Evolutionary conservation across 2,329 filamentous ascomycete genomes (phyloP).

Genomic region (Coccinonectria pachysandricola): DNA sequence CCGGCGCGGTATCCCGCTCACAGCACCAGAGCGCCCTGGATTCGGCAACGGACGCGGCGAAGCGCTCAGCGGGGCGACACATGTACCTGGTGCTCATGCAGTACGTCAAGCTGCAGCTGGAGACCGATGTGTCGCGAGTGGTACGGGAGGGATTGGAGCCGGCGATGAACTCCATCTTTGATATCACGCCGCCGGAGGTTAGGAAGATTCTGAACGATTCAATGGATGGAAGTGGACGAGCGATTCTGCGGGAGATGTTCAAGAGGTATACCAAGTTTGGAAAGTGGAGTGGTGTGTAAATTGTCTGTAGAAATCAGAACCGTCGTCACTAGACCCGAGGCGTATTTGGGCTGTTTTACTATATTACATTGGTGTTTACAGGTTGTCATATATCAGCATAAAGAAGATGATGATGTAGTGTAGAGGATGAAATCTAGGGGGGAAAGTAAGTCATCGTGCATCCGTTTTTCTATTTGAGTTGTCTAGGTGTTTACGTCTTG

Average conservation of each 20-base stretch:
- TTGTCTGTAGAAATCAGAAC: constrained; percentile 2
- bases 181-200: constrained; percentile 44
- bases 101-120: constrained; percentile 52
- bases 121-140: constrained; percentile 37
- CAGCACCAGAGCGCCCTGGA: constrained; percentile 38
- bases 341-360: no score
- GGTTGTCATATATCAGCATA: no score
- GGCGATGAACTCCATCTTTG: constrained; percentile 48
- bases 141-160: constrained; percentile 47
- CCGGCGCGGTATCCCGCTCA: constrained; percentile 40
- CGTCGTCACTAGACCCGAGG: no score
- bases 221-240: constrained; percentile 48
- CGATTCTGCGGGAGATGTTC: constrained; percentile 48
- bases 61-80: constrained; percentile 49
- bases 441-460: no score
- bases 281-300: constrained; percentile 51
- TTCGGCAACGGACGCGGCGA: constrained; percentile 50
- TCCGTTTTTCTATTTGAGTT: no score
- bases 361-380: no score
- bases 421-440: no score
- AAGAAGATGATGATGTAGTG: no score
- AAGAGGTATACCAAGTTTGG: constrained; percentile 52
- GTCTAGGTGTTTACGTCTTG: no score
- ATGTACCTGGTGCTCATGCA: constrained; percentile 51
- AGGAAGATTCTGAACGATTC: constrained; percentile 48